Base-by-base conservation (phyloP, 768 basidiomycete species). In the Lactarius tabidus region DNA sequence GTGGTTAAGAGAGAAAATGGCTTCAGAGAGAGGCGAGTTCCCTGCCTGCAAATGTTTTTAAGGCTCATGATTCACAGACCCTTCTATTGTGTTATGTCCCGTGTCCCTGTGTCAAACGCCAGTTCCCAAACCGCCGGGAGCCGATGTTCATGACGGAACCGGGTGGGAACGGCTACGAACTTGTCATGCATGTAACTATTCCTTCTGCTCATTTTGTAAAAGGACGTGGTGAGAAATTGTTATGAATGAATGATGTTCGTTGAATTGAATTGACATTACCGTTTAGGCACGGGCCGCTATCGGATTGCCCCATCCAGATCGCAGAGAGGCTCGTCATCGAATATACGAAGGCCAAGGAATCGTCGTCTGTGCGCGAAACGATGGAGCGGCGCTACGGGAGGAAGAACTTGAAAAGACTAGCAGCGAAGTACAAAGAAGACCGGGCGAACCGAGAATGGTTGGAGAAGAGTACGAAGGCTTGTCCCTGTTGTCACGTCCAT, bases 201-300 rank as follows among this genome's bases (percentile, higher is more conserved):
- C 87, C 0, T 95, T 95, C 73, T 95, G 94, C 75, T 82, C 85
- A 3, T 89, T 89, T 69, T 97, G 94, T 73, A 83, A 82, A 67
- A 82, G 86, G 52, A 89, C 90, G 57, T 96, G 94, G 91, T 89
- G 71, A 68, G 80, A 71, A 33, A 28, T n/a, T 54, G 33, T 36
- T 29, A 58, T 29, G 28, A 55, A 54, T 56, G 63, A 39, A 26
- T 38, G n/a, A 15, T 23, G 31, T 28, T n/a, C 20, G 29, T 20
- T 29, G n/a, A 33, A 26, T 43, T 54, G 51, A 59, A 26, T 43
- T 54, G 51, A 59, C 43, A 38, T 26, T 10, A 26, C 35, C 66
- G 1, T 62, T 63, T 64, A 91, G 90, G 93, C 94, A 96, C 73
- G 94, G 94, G 2, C 85, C 90, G 2, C 81, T 89, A 57, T 82